Evolutionary conservation across 2,329 filamentous ascomycete genomes (phyloP), one percentile per base, ranked within the genome.

Genomic region (Verticillium zaregamsianum): DNA sequence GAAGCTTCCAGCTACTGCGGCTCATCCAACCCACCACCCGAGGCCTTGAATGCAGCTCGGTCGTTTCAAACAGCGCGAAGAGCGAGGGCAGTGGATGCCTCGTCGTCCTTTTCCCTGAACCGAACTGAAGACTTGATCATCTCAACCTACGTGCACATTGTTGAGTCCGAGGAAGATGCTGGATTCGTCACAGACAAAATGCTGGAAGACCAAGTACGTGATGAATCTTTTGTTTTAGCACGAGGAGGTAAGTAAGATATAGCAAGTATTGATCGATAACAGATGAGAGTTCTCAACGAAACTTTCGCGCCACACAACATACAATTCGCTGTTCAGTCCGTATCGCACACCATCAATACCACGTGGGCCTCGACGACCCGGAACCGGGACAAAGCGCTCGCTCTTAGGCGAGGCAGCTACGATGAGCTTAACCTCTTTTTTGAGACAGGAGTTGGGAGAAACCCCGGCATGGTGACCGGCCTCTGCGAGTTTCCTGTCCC

Each of bases 351-450:
- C 3, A 60, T 65, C 31, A 64, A 64, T 28, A 39, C 60, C 23
- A 55, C 55, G 35, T 65, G 60, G 62, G 63, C 63, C 15, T 39
- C 33, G 3, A 54, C 61, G 9, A 57, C 58, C 7, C 58, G 62
- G 20, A 56, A 64, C 57, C 59, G 32, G n/a, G 62, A 62, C 1
- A 61, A 62, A 17, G 62, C 59, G 8, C 40, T 49, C 39, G 66
- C 74, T 23, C 75, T 81, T 33, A 77, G 78, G 67, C 73, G 77
- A 68, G 76, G 76, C 59, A 70, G 66, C 52, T 78, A 78, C 66
- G 59, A 69, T 14, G 70, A 75, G 63, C 74, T 82, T 59, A 82
- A 82, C 72, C 58, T 82, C 54, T 82, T 82, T 74, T 79, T 80
- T 71, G 71, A 77, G 58, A 69, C 68, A 33, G 55, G 40, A 23